phyloP scores from a whole-genome alignment of 345 rosid genomes.

The Syzygium aromaticum region DNA sequence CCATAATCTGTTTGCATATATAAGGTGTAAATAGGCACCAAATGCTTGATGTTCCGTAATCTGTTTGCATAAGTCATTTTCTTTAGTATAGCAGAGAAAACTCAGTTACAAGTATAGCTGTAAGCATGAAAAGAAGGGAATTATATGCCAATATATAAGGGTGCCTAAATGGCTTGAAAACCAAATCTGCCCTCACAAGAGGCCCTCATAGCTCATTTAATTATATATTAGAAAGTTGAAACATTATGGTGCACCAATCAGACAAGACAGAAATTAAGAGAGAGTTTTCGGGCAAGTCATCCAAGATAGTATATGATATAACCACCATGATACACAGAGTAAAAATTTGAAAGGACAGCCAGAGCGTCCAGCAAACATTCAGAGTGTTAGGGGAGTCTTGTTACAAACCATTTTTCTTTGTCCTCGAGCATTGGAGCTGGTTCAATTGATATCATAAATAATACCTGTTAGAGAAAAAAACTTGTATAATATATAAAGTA shows the following conservation, averaged over 20 bases:
- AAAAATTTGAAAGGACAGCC: neutral
- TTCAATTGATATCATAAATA: conserved; percentile 95
- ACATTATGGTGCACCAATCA: neutral
- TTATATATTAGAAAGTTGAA: neutral
- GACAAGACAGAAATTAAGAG: neutral
- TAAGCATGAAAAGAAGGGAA: neutral
- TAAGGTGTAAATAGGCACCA: neutral
- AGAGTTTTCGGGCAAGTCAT: neutral
- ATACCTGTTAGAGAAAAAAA: conserved; percentile 40
- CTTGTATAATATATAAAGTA: neutral
- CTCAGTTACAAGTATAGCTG: neutral
- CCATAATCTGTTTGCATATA: neutral
- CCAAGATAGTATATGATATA: neutral
- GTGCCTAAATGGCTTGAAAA: neutral
- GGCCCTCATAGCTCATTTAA: neutral
- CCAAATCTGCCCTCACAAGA: neutral
- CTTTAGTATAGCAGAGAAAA: neutral
- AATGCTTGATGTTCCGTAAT: neutral
- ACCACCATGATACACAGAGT: neutral
- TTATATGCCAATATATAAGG: neutral
- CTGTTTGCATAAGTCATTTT: neutral
- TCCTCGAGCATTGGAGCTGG: conserved; percentile 99
- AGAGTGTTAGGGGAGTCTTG: neutral
- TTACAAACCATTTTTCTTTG: conserved; percentile 93
- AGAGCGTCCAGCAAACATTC: neutral